phyloP scores from a whole-genome alignment of 1,284 basidiomycete species.

The Cutaneotrichosporon daszewskae region DNA sequence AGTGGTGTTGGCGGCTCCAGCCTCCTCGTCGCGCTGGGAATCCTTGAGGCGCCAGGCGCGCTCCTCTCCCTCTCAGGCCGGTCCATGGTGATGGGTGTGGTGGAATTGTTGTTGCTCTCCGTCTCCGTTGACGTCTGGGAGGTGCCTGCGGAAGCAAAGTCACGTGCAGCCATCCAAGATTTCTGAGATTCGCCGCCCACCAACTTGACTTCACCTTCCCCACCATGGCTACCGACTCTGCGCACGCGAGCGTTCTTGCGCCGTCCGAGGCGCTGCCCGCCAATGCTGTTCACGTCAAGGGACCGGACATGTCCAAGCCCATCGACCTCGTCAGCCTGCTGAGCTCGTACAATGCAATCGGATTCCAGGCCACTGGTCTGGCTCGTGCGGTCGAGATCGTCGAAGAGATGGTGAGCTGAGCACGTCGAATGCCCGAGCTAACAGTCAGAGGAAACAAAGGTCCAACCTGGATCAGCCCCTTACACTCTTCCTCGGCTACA shows the following conservation, averaged over 20 bases:
- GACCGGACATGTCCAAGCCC: slow-evolving; percentile 76
- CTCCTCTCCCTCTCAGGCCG: neutral
- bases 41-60: slow-evolving; percentile 3
- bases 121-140: neutral
- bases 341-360: slow-evolving; percentile 76
- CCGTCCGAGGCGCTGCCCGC: slow-evolving; percentile 72
- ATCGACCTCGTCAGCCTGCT: slow-evolving; percentile 69
- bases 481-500: slow-evolving; percentile 93
- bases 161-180: slow-evolving; percentile 5
- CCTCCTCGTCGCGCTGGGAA: neutral
- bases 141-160: slow-evolving; percentile 7
- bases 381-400: slow-evolving; percentile 65
- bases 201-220: neutral
- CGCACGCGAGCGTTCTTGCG: slow-evolving; percentile 63
- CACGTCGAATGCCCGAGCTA: neutral
- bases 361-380: slow-evolving; percentile 91
- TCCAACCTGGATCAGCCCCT: slow-evolving; percentile 39
- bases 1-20: neutral
- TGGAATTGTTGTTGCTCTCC: slow-evolving; percentile 2
- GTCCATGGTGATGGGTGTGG: neutral
- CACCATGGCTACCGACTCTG: slow-evolving; percentile 22
- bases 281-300: slow-evolving; percentile 67
- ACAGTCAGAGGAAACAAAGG: slow-evolving; percentile 35
- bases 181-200: neutral
- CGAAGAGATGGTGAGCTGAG: slow-evolving; percentile 46